Evolutionary conservation across 1,284 basidiomycete species (phyloP), one percentile per base, ranked within the genome.

Genomic region (Microbotryum scabiosae): DNA sequence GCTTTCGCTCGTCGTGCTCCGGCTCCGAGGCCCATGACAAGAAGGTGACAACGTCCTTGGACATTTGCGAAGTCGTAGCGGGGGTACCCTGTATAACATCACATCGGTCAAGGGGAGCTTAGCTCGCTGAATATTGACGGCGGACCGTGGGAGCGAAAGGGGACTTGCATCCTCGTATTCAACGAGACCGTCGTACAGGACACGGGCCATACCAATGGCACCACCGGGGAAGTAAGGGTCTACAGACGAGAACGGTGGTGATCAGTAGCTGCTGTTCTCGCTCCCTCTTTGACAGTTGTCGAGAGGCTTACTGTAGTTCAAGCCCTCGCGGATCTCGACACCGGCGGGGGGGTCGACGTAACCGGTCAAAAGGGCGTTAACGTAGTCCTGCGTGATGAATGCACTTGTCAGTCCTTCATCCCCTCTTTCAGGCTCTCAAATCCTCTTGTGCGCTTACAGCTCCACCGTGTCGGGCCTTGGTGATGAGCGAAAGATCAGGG

Each of bases 21-120:
- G 96, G 96, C 78, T 98, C 96, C 62, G 94, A 65, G 1, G 72
- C 72, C 71, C 75, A 77, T 65, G 68, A 84, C 63, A 98, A 79
- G 86, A 98, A 99, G 4, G 88, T 90, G 47, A 85, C 84, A 55
- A 99, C 92, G 73, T 99, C 96, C 83, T 98, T 98, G 70, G 96
- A 93, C 92, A 98, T 94, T 77, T 98, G 96, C n/a, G 90, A 89
- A 12, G 92, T 88, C 54, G 94, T 98, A 14, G 94, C 90, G 12
- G 94, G 91, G 6, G 96, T 98, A 59, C 89, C 90, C 36, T 41
- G 16, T 16, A 3, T 2, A 41, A 16, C 16, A 18, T 41, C 36
- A 41, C 36, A 41, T 6, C 89, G 61, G 51, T 49, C 20, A 49
- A 14, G 18, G 23, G 48, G 12, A 49, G 48, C 10, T 49, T 23